Conservation (phyloP, 768 basidiomycete species). For the Pleurotus salmoneostramineus region DNA sequence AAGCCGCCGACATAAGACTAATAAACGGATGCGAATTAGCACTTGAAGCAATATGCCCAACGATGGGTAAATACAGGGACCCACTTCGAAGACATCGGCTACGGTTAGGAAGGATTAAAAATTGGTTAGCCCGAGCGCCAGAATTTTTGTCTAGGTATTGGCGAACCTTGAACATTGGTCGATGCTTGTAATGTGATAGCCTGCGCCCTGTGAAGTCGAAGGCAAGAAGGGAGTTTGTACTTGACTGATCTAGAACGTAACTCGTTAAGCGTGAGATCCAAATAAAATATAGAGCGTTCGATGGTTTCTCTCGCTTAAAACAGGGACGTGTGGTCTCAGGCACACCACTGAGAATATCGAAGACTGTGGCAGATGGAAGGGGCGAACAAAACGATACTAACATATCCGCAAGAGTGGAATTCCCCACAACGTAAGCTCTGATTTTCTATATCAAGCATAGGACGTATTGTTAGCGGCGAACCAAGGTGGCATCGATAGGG, state of each 20-base stretch:
- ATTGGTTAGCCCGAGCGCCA: slow-evolving; percentile 4
- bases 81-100: slow-evolving; percentile 82
- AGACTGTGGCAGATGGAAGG: not conserved
- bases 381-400: slow-evolving; percentile 21
- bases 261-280: not conserved
- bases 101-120: slow-evolving; percentile 7
- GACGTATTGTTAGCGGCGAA: not conserved
- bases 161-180: slow-evolving; percentile 65
- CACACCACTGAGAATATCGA: not conserved
- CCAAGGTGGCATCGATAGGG: slow-evolving; percentile 3
- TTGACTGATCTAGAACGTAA: slow-evolving; percentile 45
- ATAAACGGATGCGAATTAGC: slow-evolving; percentile 3
- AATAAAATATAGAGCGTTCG: not conserved
- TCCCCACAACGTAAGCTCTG: slow-evolving; percentile 70
- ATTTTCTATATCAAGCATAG: slow-evolving; percentile 55
- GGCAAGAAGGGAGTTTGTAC: slow-evolving; percentile 58
- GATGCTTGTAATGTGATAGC: slow-evolving; percentile 69
- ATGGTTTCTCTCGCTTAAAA: no score
- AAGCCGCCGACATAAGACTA: slow-evolving; percentile 82
- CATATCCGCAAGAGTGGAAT: slow-evolving; percentile 70
- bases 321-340: not conserved
- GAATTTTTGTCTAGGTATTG: not conserved
- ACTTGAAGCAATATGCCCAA: not conserved
- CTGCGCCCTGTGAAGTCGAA: slow-evolving; percentile 70
- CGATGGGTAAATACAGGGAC: slow-evolving; percentile 11